Evolutionary conservation across 352 stramenopile species (phyloP), one percentile per base, ranked within the genome.

Genomic region (Phytophthora capsici): DNA sequence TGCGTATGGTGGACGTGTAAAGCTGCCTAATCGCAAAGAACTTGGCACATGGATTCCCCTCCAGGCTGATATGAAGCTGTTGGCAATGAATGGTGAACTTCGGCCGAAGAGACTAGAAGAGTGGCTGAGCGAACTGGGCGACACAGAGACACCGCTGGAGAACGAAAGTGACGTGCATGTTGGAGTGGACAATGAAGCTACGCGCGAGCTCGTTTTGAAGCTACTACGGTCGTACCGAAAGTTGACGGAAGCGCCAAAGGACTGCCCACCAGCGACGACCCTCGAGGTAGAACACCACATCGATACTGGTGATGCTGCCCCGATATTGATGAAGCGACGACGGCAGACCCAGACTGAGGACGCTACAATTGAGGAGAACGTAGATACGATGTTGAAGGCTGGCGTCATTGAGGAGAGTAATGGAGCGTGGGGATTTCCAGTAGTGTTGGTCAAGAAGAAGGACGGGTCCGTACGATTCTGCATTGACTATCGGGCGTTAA

Each of bases 361-460:
- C 37, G 14, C 22, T 6, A 16, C 45, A 2, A 23, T 48, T 3
- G 51, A 58, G 4, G 10, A 23, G 8, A 58, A 58, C 8, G 37
- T 58, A 1, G 14, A 20, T 5, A 40, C 6, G 1, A 49, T 58
- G 51, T 10, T 41, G 22, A 25, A 20, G 7, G 51, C 51, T 2
- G 48, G 48, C 1, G 32, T 45, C 1, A 34, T 56, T 20, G 51
- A 58, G 13, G 22, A 37, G 30, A 25, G 22, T 1, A n/a, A 58
- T 1, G 51, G 37, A 12, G 51, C 51, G 6, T 58, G 51, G 37
- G 51, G 23, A 2, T 49, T 50, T 10, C 16, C 25, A 1, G 51
- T 58, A n/a, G 51, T 58, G 6, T 12, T 58, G 4, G 51, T 49
- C 19, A 14, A 26, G 13, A 43, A 58, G 51, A 58, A 58, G 23